Evolutionary conservation across 148 eudicot genomes (phyloP).

Genomic region (Vaccinium vitisidaea): DNA sequence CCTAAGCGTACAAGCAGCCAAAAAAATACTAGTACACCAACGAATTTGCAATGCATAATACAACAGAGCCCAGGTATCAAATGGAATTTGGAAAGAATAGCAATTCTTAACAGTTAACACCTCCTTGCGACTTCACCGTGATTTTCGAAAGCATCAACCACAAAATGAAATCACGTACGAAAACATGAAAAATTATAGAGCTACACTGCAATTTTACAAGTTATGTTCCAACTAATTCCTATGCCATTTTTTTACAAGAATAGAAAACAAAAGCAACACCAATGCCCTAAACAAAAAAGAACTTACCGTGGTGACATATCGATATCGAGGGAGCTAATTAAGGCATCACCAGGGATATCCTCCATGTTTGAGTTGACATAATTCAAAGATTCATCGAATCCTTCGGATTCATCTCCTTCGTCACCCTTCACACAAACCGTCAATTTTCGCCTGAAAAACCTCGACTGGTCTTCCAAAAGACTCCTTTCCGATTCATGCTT

Average conservation of each 20-base stretch:
- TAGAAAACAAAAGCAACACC: not conserved
- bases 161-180: not conserved
- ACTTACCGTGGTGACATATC: slow-evolving; percentile 34
- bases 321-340: slow-evolving; percentile 55
- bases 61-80: slow-evolving; percentile 1
- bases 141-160: not conserved
- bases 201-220: not conserved
- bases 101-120: not conserved
- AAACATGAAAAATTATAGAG: not conserved
- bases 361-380: slow-evolving; percentile 19
- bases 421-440: slow-evolving; percentile 32
- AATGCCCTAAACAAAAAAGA: slow-evolving; percentile 7
- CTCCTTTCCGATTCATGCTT: slow-evolving; percentile 59
- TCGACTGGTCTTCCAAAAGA: slow-evolving; percentile 54
- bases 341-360: slow-evolving; percentile 39
- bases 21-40: not conserved
- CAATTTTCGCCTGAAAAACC: slow-evolving; percentile 41
- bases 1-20: not conserved
- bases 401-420: slow-evolving; percentile 39
- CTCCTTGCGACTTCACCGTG: not conserved
- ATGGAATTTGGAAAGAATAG: not conserved
- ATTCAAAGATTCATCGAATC: slow-evolving; percentile 35
- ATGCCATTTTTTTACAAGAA: not conserved
- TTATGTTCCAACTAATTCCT: not conserved
- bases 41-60: not conserved